Percentiles rank a stretch among this genome's conserved stretches.
Conservation (phyloP, 192 early-diverging fungal species). For the Phycomyces nitens region DNA sequence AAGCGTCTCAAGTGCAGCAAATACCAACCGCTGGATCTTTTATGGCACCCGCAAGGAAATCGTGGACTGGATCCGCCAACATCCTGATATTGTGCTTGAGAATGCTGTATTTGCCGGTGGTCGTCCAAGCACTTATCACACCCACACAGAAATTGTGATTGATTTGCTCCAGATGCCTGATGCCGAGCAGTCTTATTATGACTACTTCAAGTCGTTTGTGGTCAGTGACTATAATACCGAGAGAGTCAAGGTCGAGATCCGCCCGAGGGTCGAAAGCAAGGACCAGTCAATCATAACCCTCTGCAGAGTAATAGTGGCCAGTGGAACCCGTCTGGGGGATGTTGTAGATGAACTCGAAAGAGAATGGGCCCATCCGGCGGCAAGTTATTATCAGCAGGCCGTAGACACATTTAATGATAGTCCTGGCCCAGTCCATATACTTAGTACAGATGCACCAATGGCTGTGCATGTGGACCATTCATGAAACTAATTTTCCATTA, state of each 20-base stretch:
- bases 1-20: constrained; percentile 35
- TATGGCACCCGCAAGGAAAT: constrained; percentile 46
- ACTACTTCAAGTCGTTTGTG: constrained; percentile 41
- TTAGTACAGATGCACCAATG: constrained; percentile 27
- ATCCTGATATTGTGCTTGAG: constrained; percentile 26
- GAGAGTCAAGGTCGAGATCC: constrained; percentile 39
- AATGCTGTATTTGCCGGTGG: constrained; percentile 33
- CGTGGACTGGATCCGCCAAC: constrained; percentile 40
- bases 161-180: constrained; percentile 42
- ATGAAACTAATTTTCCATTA: neutral
- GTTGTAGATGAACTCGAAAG: constrained; percentile 39
- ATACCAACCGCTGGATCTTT: constrained; percentile 44
- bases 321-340: constrained; percentile 38
- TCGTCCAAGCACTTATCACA: constrained; percentile 31
- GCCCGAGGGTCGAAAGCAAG: constrained; percentile 40
- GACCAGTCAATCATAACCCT: constrained; percentile 36
- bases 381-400: constrained; percentile 34
- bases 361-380: constrained; percentile 40
- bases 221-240: constrained; percentile 36
- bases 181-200: constrained; percentile 39
- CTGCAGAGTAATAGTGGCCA: constrained; percentile 41
- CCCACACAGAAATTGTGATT: constrained; percentile 43
- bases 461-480: constrained; percentile 4
- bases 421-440: constrained; percentile 24
- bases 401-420: constrained; percentile 32